phyloP scores from a whole-genome alignment of 1,139 yeast species.

The Diutina neorugosa region DNA sequence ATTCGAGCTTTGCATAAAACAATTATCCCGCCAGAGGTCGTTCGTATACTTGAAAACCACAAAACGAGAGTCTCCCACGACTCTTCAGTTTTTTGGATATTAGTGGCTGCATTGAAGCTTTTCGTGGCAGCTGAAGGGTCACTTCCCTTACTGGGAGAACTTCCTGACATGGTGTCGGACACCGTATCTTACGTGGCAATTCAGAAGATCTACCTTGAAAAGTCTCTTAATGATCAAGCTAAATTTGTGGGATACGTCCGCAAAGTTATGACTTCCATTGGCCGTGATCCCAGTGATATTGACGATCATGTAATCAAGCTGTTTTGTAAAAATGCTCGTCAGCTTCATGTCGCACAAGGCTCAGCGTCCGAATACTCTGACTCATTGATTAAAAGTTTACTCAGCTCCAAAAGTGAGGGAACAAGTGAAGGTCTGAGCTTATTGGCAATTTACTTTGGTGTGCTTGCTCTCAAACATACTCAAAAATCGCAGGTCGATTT shows the following conservation, averaged over 20 bases:
- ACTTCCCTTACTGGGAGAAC: constrained; percentile 60
- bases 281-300: constrained; percentile 13
- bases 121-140: constrained; percentile 34
- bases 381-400: constrained; percentile 9
- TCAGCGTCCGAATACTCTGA: constrained; percentile 13
- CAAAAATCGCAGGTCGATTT: constrained; percentile 1
- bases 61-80: constrained; percentile 10
- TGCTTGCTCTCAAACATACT: constrained; percentile 19
- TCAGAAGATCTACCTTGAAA: constrained; percentile 44
- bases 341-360: constrained; percentile 26
- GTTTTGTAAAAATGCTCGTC: constrained; percentile 50
- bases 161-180: constrained; percentile 87
- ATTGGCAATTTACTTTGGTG: constrained; percentile 23
- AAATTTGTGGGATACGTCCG: constrained; percentile 15
- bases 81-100: constrained; percentile 45
- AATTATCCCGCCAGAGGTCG: constrained; percentile 25
- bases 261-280: constrained; percentile 5
- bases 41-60: constrained; percentile 18
- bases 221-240: constrained; percentile 40
- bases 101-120: constrained; percentile 39
- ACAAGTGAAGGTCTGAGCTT: constrained; percentile 13
- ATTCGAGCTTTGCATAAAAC: constrained; percentile 40
- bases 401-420: constrained; percentile 11
- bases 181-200: constrained; percentile 50
- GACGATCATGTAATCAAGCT: constrained; percentile 26